Evolutionary conservation across 2,329 filamentous ascomycete genomes (phyloP).

Genomic region (Zymoseptoria ardabiliae): DNA sequence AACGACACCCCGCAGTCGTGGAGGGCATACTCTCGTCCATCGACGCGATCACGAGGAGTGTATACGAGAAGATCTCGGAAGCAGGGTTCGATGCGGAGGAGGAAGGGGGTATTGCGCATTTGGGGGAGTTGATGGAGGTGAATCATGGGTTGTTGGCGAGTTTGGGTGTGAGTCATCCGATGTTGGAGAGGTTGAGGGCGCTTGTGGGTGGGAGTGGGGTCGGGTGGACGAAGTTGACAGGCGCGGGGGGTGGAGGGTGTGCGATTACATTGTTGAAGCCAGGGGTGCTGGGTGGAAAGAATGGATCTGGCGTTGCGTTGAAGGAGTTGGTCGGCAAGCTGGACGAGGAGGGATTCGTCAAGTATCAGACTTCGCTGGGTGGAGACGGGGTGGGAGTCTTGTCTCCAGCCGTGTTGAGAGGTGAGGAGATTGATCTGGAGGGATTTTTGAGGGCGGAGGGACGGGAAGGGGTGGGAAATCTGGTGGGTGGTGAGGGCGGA

Average conservation of each 20-base stretch:
- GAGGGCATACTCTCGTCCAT: conserved; percentile 79
- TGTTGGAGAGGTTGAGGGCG: conserved; percentile 84
- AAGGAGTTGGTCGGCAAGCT: conserved; percentile 54
- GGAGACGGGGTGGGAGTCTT: conserved; percentile 91
- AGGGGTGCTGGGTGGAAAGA: conserved; percentile 30
- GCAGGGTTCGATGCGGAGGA: conserved; percentile 61
- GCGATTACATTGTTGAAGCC: conserved; percentile 84
- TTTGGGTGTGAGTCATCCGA: conserved; percentile 87
- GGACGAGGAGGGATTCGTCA: conserved; percentile 59
- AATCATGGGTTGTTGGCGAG: conserved; percentile 92
- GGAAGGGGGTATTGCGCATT: conserved; percentile 56
- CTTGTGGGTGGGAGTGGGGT: conserved; percentile 82
- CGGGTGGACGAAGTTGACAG: conserved; percentile 96
- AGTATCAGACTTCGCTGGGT: conserved; percentile 82
- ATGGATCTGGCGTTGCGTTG: conserved; percentile 3
- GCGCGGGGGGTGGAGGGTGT: conserved; percentile 90
- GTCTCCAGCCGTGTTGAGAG: conserved; percentile 85
- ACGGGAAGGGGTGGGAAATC: conserved; percentile 73
- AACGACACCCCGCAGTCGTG: conserved; percentile 67
- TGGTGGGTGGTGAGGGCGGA: conserved; percentile 56
- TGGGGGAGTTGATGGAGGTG: conserved; percentile 84
- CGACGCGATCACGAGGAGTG: conserved; percentile 60
- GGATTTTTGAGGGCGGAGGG: conserved; percentile 79
- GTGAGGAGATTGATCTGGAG: conserved; percentile 89
- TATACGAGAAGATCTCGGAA: conserved; percentile 46